Conservation (phyloP, 352 stramenopile genomes). For the Phytophthora idaei region DNA sequence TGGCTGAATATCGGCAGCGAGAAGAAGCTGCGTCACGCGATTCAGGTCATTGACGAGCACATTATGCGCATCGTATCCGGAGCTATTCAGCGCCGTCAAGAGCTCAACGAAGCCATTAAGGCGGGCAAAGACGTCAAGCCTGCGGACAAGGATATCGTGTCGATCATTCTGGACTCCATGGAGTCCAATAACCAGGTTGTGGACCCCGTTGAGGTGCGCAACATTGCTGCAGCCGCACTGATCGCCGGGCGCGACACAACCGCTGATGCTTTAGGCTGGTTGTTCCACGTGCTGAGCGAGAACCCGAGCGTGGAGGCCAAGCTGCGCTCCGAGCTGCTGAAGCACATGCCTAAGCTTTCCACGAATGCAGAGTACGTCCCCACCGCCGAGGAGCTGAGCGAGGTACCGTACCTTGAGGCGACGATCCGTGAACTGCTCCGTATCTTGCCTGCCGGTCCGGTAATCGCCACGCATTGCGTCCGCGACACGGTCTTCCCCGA, state of each 20-base stretch:
- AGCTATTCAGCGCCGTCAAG: conserved; percentile 31
- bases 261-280: conserved; percentile 65
- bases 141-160: conserved; percentile 38
- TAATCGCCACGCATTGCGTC: conserved; percentile 47
- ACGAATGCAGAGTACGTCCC: conserved; percentile 28
- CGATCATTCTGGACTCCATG: conserved; percentile 34
- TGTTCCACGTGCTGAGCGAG: conserved; percentile 61
- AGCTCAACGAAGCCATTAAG: conserved; percentile 17
- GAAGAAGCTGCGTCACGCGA: conserved; percentile 26
- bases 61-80: conserved; percentile 37
- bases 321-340: conserved; percentile 52
- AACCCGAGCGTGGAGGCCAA: conserved; percentile 49
- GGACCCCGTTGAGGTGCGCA: conserved; percentile 53
- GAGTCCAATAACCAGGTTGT: conserved; percentile 30
- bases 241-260: conserved; percentile 79
- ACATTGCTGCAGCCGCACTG: conserved; percentile 70
- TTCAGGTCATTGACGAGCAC: conserved; percentile 39
- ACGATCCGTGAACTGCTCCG: conserved; percentile 64
- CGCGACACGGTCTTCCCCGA: conserved; percentile 61
- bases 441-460: conserved; percentile 54
- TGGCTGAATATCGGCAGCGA: conserved; percentile 38
- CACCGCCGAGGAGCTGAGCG: conserved; percentile 40
- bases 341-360: conserved; percentile 41
- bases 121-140: background rate
- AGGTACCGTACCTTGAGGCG: conserved; percentile 60